A percentile compares a stretch with the other conserved stretches of the same genome.
Conservation (phyloP, 768 basidiomycete genomes). For the Pholiota microspora region DNA sequence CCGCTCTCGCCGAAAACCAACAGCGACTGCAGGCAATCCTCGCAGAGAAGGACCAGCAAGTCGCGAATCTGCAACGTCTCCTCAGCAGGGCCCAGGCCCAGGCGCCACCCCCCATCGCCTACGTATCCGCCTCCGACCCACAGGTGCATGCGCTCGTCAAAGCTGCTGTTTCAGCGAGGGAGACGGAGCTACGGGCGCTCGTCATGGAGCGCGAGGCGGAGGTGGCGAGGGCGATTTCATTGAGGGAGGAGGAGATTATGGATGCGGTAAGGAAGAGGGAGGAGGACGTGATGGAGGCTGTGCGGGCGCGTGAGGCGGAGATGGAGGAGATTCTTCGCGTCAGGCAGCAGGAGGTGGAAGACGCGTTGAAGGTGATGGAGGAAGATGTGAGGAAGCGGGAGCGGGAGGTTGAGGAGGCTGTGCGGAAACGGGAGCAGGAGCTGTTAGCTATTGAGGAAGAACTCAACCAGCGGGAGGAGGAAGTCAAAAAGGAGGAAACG, state of each 20-base stretch:
- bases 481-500: conserved; percentile 52
- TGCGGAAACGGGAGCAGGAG: conserved; percentile 39
- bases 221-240: conserved; percentile 59
- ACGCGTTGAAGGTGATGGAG: conserved; percentile 42
- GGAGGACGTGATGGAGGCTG: conserved; percentile 50
- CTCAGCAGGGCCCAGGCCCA: conserved; percentile 35
- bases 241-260: conserved; percentile 71
- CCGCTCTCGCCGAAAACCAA: conserved; percentile 54
- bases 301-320: conserved; percentile 61
- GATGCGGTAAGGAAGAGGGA: conserved; percentile 64
- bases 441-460: conserved; percentile 15
- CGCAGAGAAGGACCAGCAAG: conserved; percentile 53
- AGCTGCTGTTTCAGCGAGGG: conserved; percentile 58
- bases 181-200: conserved; percentile 65
- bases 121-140: not conserved
- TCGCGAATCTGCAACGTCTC: conserved; percentile 45
- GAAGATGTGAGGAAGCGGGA: not conserved
- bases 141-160: conserved; percentile 47
- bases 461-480: not conserved
- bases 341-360: conserved; percentile 48
- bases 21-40: conserved; percentile 40
- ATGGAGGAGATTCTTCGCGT: conserved; percentile 36
- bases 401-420: conserved; percentile 51
- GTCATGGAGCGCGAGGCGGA: conserved; percentile 71
- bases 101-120: not conserved